A percentile compares a stretch with the other conserved stretches of the same genome.
These are phyloP conservation scores for Hanseniaspora meyeri DNA, from an alignment of 805 yeast species.

Conservation along the genomic window DNA sequence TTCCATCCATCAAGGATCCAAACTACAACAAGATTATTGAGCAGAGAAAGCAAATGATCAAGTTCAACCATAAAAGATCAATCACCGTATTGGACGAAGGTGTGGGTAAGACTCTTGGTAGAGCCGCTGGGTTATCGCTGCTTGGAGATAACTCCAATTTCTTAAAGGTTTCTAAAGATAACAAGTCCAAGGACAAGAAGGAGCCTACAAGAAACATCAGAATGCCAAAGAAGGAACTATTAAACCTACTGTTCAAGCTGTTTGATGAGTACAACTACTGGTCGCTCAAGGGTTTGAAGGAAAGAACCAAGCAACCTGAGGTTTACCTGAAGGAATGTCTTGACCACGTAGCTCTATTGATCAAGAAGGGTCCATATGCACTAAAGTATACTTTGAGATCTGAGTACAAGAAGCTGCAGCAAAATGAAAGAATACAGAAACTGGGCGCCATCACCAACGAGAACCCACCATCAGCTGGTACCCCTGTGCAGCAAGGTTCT, in stretches of 20 bases:
- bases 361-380: conserved; percentile 92
- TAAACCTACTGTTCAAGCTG: conserved; percentile 75
- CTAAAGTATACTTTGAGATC: conserved; percentile 80
- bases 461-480: conserved; percentile 18
- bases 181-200: conserved; percentile 31
- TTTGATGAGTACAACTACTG: conserved; percentile 95
- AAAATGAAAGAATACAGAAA: conserved; percentile 60
- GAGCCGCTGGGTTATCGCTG: conserved; percentile 66
- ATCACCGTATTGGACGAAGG: conserved; percentile 61
- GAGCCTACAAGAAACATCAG: conserved; percentile 68
- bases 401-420: conserved; percentile 71
- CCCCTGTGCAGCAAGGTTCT: not conserved
- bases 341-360: conserved; percentile 77
- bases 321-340: conserved; percentile 79
- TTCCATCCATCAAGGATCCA: conserved; percentile 63
- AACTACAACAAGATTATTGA: conserved; percentile 56
- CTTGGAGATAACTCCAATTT: conserved; percentile 60
- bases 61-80: conserved; percentile 43
- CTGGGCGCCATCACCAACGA: conserved; percentile 38
- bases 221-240: conserved; percentile 82
- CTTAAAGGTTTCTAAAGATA: conserved; percentile 42
- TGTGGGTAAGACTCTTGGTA: conserved; percentile 79
- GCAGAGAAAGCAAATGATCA: conserved; percentile 38
- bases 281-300: conserved; percentile 88
- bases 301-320: conserved; percentile 91